Evolutionary conservation across 768 basidiomycete genomes (phyloP), one percentile per base, ranked within the genome.

Genomic region (Leccinellum albellum): DNA sequence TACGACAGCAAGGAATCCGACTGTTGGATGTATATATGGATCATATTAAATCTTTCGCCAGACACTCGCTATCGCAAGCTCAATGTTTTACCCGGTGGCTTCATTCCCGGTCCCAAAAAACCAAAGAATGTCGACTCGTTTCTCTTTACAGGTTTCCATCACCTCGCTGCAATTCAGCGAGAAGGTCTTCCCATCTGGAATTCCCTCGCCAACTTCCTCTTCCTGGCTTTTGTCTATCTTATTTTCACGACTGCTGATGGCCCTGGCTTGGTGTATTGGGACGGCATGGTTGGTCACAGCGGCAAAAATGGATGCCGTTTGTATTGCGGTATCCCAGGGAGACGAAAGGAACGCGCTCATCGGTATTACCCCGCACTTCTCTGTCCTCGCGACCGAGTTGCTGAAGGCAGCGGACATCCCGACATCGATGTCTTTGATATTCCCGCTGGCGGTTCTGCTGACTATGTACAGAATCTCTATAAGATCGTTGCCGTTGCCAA

Each of bases 21-120:
- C 3, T 59, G 54, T 15, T 74, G 73, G 70, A 66, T 74, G 0
- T 68, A 64, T 7, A 74, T 79, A 2, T 77, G 74, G 75, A 56
- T 79, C 1, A 42, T 79, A 1, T 6, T 5, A 0, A 55, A 61
- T 9, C 47, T 59, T 0, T 47, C 57, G 0, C 76, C 55, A 0
- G 17, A 50, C 2, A n/a, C n/a, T 0, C 3, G 32, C 1, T 59
- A 59, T 24, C 2, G 20, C 2, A 59, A 56, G 10, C 3, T 33
- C 15, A 15, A 59, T 14, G 44, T 61, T 1, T 1, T 53, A 0
- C 51, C 57, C 0, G 37, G 60, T 6, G 29, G 42, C 1, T 55
- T 61, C 6, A 59, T 59, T 2, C 60, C 57, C 0, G 54, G 54
- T 0, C 47, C 48, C 0, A 59, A 59, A 0, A 61, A 59, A 9